Evolutionary conservation across 805 yeast species (phyloP), one percentile per base, ranked within the genome.

Genomic region (Torulaspora indica): DNA sequence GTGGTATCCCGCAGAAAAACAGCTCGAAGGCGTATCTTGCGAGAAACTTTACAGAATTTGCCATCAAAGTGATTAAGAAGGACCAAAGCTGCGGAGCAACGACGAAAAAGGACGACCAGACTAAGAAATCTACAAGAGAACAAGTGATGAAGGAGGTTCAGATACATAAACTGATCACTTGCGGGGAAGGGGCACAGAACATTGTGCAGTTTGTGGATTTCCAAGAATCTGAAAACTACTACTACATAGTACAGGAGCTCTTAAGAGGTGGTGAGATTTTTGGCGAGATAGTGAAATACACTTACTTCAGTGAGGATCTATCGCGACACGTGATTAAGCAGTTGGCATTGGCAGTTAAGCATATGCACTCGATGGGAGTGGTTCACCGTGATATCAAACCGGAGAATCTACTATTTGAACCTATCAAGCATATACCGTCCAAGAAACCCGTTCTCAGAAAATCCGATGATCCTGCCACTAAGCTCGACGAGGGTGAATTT

Each of bases 401-500:
- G 0, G 95, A 85, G 57, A 85, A 85, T 56, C 64, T 85, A 36
- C 68, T 85, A 30, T 85, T 74, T 62, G 74, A 75, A 43, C 82
- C 84, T 9, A 79, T 82, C 43, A 78, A 72, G 4, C 66, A 70
- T 38, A 61, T 69, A 3, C 80, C 85, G 9, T 54, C 60, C 2
- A 41, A 48, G n/a, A 42, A 53, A 8, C 52, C 51, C 6, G 67
- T 64, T 44, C 69, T 77, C 28, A 69, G 91, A 42, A 74, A 70
- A 51, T 77, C 84, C 9, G 95, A 85, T 63, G 93, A 85, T 61
- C 73, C 73, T 28, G 70, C 76, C 29, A 59, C 78, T 10, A 85
- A 93, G 62, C 68, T 71, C 10, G 97, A 91, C 60, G 98, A 93
- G 69, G 98, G 98, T 42, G 78, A 75, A 48, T 93, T 90, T 55